Percentiles rank a stretch among this genome's conserved stretches.
phyloP scores from a whole-genome alignment of 2,329 filamentous ascomycete species.

The Aspergillus tubingensis region DNA sequence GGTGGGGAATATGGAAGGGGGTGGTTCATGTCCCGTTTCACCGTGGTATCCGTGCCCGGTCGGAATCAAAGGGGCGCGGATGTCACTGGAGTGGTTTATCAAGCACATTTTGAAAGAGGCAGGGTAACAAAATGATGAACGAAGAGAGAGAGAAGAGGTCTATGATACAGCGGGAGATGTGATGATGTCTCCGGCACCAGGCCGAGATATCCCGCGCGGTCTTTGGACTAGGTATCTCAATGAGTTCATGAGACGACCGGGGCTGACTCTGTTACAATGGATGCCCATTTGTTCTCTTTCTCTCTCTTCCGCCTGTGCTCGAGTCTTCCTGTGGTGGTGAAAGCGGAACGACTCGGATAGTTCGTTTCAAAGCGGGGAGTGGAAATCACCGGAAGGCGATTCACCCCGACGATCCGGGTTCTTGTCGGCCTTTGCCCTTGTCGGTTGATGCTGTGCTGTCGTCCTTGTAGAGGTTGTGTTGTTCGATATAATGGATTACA shows the following conservation, averaged over 20 bases:
- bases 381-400: background rate
- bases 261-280: background rate
- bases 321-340: background rate
- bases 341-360: background rate
- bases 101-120: background rate
- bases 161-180: background rate
- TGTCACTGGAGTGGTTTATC: background rate
- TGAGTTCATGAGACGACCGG: background rate
- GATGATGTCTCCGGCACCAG: background rate
- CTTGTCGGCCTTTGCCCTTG: conserved; percentile 37
- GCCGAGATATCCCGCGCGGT: background rate
- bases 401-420: conserved; percentile 30
- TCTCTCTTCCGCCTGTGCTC: background rate
- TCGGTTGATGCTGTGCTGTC: conserved; percentile 38
- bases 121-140: background rate
- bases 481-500: conserved; percentile 73
- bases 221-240: background rate
- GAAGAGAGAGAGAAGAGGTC: background rate
- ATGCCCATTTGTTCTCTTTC: background rate
- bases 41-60: background rate
- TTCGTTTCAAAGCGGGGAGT: background rate
- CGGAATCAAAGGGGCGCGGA: background rate
- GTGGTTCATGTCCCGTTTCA: background rate
- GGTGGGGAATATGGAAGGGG: background rate
- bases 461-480: conserved; percentile 66